Evolutionary conservation across 768 basidiomycete genomes (phyloP), one percentile per base, ranked within the genome.

Genomic region (Russula compacta): DNA sequence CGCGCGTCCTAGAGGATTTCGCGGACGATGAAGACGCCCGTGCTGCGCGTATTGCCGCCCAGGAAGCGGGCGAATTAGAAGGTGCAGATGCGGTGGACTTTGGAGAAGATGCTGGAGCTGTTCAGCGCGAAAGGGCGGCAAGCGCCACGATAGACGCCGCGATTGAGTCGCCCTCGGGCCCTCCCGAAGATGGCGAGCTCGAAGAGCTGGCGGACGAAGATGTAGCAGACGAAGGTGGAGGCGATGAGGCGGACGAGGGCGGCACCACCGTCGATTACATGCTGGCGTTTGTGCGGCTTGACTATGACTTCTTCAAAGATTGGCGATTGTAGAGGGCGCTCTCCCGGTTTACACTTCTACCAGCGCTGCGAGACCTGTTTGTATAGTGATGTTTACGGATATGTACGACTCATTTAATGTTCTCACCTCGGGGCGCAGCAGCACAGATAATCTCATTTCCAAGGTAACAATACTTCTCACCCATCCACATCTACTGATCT

Each of bases 21-120:
- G 94, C 95, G 67, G 95, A 98, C 69, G 82, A 76, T 12, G 94
- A 94, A 70, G 95, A 98, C 69, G 86, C 83, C 0, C 80, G 80
- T 64, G 94, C 94, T 6, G 92, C 93, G 7, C 78, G 78, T 15
- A 73, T 92, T 14, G 93, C 93, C 1, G 83, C 84, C 24, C 76
- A 79, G 48, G 90, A 91, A 73, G 89, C 84, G 67, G 78, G 82
- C 36, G 83, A 76, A 3, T 74, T 88, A 57, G 87, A 85, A 49
- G 89, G 87, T 36, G 89, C 86, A 35, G 89, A 92, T 64, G 83
- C 89, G 67, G 82, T 81, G 4, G 93, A 95, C 65, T 90, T 93
- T 67, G 84, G 77, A 40, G 81, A 83, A 56, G 75, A 73, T 36
- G 71, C 68, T 6, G 58, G 56, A 11, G 56, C 46, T 17, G 48